Base-by-base conservation (phyloP, 2,329 filamentous ascomycete species). In the Sarocladiaceae sp. region DNA sequence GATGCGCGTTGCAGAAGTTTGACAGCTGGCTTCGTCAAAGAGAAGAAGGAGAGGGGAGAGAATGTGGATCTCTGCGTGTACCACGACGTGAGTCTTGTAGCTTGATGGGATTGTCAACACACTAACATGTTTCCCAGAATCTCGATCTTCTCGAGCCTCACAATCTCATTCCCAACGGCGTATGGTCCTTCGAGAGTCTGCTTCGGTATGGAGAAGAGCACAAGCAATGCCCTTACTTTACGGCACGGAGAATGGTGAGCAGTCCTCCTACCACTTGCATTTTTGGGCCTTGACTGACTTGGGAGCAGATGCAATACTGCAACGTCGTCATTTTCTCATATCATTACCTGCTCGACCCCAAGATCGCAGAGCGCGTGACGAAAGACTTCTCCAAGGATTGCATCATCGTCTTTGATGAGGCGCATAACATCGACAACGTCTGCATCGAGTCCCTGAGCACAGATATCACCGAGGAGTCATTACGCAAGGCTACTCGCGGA, bases 261-360 rank as follows among this genome's bases (percentile, higher is more conserved):
- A 18, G 33, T 28, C 48, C n/a, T 20, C 17, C n/a, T n/a, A 22
- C 7, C 20, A 40, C 8, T 22, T 40, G 7, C 51, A 17, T 49
- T 10, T 8, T 36, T 13, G 42, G 8, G 17, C 15, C 15, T 17
- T 20, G 44, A 17, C 40, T 44, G 22, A 44, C 23, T 4, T n/a
- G 3, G 10, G 20, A 12, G 13, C 58, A 91, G 87, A 97, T 99
- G 93, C 87, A 94, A 62, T 97, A 92, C 65, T 99, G 94, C 79
- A 97, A 99, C 66, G 91, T 99, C 64, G 97, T 99, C 64, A 99
- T 99, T 59, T 99, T 99, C 73, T 99, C 94, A 1, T 99, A 99
- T 65, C 94, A 99, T 69, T 99, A 99, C 64, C 82, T 99, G 3
- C 82, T 99, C 15, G 95, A 99, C 62, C 94, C 94, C 2, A 99